phyloP scores from a whole-genome alignment of 257 asterid genomes.

The Przewalskia tangutica region DNA sequence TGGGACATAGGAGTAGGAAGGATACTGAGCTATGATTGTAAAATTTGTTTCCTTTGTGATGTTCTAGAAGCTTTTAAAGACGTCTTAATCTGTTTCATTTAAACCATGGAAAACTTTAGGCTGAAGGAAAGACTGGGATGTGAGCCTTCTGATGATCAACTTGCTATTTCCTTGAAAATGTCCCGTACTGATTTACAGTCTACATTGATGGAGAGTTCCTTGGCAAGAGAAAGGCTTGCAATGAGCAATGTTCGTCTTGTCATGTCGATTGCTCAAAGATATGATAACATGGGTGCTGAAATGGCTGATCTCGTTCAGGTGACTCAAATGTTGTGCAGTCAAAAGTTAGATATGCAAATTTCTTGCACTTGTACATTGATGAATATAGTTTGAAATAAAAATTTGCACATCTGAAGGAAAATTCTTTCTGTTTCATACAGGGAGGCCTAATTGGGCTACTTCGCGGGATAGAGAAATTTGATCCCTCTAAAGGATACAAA shows the following conservation, averaged over 20 bases:
- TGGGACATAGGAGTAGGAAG: background rate
- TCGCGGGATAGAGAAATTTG: conserved; percentile 90
- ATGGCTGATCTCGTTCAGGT: conserved; percentile 96
- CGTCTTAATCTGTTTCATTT: background rate
- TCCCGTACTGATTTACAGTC: conserved; percentile 51
- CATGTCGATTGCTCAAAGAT: conserved; percentile 91
- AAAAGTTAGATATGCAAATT: background rate
- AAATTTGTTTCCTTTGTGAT: background rate
- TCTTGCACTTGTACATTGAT: background rate
- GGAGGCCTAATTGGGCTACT: conserved; percentile 92
- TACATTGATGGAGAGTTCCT: conserved; percentile 51
- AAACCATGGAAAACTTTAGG: conserved; percentile 26
- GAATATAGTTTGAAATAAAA: background rate
- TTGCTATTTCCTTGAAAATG: conserved; percentile 66
- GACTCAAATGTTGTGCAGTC: conserved; percentile 8
- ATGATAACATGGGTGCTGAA: conserved; percentile 89
- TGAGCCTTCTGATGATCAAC: conserved; percentile 89
- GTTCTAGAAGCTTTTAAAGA: background rate
- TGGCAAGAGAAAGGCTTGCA: conserved; percentile 93
- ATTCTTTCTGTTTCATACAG: conserved; percentile 27
- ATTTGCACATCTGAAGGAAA: background rate
- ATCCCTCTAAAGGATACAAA: conserved; percentile 88
- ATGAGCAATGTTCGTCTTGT: conserved; percentile 97
- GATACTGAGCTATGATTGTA: background rate
- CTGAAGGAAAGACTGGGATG: conserved; percentile 69